A percentile compares a stretch with the other conserved stretches of the same genome.
Conservation (phyloP, 352 stramenopile species). For the Phytophthora rubi region DNA sequence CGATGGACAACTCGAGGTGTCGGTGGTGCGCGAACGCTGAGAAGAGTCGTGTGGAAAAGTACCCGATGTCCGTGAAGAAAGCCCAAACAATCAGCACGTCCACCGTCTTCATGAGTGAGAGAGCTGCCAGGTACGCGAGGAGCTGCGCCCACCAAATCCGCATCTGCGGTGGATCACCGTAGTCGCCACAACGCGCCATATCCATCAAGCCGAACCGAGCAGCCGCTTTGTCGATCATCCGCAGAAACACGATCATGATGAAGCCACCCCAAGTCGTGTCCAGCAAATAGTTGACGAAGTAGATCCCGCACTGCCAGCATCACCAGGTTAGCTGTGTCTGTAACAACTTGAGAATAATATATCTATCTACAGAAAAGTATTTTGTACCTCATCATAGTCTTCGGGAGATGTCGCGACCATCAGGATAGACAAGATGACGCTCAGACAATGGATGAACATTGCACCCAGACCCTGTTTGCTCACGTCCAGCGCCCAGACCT, state of each 20-base stretch:
- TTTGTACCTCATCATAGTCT: conserved; percentile 60
- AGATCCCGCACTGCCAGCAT: conserved; percentile 64
- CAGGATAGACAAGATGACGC: conserved; percentile 67
- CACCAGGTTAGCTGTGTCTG: not conserved
- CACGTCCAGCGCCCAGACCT: conserved; percentile 77
- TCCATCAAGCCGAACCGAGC: conserved; percentile 38
- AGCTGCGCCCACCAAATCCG: conserved; percentile 67
- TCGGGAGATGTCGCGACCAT: conserved; percentile 48
- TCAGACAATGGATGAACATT: conserved; percentile 67
- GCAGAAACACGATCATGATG: conserved; percentile 57
- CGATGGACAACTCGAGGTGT: conserved; percentile 73
- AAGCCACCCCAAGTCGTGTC: conserved; percentile 66
- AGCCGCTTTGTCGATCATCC: conserved; percentile 46
- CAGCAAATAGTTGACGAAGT: conserved; percentile 76
- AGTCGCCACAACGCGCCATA: conserved; percentile 67
- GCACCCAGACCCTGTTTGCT: conserved; percentile 72
- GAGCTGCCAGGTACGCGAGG: conserved; percentile 44
- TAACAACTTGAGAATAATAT: not conserved
- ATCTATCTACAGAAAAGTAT: not conserved
- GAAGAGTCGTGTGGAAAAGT: conserved; percentile 56
- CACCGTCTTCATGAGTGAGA: conserved; percentile 65
- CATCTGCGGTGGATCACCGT: conserved; percentile 68
- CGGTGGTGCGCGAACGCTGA: conserved; percentile 59
- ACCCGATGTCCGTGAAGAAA: conserved; percentile 55
- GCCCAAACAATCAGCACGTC: conserved; percentile 47